Base-by-base conservation (phyloP, 108 stramenopile genomes). In the Cyclotella sp. region DNA sequence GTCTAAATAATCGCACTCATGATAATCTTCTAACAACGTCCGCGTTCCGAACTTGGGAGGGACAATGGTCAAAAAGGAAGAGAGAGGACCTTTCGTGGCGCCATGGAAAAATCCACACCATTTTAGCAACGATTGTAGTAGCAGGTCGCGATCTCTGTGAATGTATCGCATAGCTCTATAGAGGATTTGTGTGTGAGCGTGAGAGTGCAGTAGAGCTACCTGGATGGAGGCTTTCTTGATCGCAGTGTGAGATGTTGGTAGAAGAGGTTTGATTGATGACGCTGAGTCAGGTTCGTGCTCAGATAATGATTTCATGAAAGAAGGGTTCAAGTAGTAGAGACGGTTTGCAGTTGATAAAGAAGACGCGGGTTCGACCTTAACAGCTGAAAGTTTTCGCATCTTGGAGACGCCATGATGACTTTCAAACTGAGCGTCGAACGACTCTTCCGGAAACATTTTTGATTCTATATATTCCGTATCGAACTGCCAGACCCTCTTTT, bases 121-220 rank as follows among this genome's bases (percentile, higher is more conserved):
- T 61, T 78, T 65, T 29, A 85, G 57, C 43, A 85, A 49, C 44
- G 79, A 55, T 41, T 68, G 64, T 8, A 85, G 59, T 53, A 81
- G 45, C n/a, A 85, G 14, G 59, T 85, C 84, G 16, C 84, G 68
- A 72, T 85, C 84, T 77, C 65, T 26, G 39, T 85, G 84, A 55
- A 85, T 81, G 44, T 81, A 76, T 69, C 77, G 29, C 84, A 85
- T 85, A 46, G 79, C 59, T 34, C 61, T 30, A 30, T 81, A 54
- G 11, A 81, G 43, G 63, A 85, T 68, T 66, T 68, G 63, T 68
- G 79, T 78, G 63, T 81, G 73, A 19, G 52, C 21, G 14, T 60
- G 68, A 27, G 84, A 85, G 46, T 85, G 75, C n/a, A 85, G 63
- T 12, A 85, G 64, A 15, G 47, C 61, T 9, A 85, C 67, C 70